A percentile compares a stretch with the other conserved stretches of the same genome.
Conservation (phyloP, 225 moss, liverwort and hornwort species). For the Anthoceros angustus region DNA sequence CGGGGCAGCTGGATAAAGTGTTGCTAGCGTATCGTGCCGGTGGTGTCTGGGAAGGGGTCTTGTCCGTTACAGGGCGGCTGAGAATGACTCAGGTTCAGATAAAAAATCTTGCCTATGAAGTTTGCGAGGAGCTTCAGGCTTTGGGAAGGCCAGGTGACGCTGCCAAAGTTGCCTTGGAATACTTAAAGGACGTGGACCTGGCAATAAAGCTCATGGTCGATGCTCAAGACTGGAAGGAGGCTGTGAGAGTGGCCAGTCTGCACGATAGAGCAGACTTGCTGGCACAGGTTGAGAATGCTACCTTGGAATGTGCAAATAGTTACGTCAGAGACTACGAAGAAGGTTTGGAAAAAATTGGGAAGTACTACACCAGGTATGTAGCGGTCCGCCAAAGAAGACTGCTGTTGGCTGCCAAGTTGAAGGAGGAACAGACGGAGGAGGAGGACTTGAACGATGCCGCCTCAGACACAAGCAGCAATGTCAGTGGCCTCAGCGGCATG, state of each 20-base stretch:
- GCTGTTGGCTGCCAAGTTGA: constrained; percentile 57
- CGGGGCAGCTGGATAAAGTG: constrained; percentile 51
- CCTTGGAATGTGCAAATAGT: constrained; percentile 53
- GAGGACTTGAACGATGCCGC: constrained; percentile 61
- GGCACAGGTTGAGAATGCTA: constrained; percentile 43
- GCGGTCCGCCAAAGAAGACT: constrained; percentile 66
- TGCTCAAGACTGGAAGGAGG: constrained; percentile 93
- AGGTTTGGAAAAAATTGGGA: constrained; percentile 63
- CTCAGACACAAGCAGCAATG: constrained; percentile 58
- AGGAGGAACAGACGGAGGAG: constrained; percentile 47
- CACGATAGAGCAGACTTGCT: constrained; percentile 44
- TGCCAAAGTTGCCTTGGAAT: constrained; percentile 65
- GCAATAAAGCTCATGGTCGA: constrained; percentile 64
- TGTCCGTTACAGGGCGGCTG: constrained; percentile 66
- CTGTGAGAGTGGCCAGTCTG: constrained; percentile 49
- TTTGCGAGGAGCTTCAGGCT: constrained; percentile 85
- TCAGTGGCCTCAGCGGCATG: constrained; percentile 29
- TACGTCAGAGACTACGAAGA: constrained; percentile 60
- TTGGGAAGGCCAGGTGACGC: constrained; percentile 93
- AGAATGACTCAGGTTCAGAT: constrained; percentile 30
- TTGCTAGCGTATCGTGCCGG: constrained; percentile 52
- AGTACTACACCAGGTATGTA: constrained; percentile 60
- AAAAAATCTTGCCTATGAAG: constrained; percentile 39
- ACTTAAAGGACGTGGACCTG: constrained; percentile 57
- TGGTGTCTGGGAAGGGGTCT: constrained; percentile 79